These are phyloP conservation scores for Colletotrichum chlorophyti DNA, from an alignment of 2,329 filamentous ascomycete species.

Conservation along the genomic window DNA sequence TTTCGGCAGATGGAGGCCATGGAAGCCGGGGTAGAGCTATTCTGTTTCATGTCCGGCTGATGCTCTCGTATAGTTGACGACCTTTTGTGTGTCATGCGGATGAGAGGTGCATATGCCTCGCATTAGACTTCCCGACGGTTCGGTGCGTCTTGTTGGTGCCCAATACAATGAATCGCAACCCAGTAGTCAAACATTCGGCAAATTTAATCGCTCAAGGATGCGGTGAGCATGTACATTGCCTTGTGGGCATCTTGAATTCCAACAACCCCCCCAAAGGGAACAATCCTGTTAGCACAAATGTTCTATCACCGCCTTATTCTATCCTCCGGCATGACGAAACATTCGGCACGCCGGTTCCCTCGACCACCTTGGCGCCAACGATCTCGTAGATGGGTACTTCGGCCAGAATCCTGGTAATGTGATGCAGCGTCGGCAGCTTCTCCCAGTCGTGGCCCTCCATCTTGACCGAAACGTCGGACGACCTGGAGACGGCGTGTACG, in stretches of 20 bases:
- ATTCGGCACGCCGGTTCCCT: constrained; percentile 60
- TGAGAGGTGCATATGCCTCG: too few relatives aligned
- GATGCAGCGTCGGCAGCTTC: constrained; percentile 65
- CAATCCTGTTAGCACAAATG: neutral
- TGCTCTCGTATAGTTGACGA: too few relatives aligned
- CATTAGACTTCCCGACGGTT: too few relatives aligned
- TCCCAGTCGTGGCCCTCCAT: constrained; percentile 60
- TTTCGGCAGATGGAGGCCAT: neutral
- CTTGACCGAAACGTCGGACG: constrained; percentile 49
- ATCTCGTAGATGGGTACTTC: constrained; percentile 65
- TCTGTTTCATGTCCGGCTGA: neutral
- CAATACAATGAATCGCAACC: too few relatives aligned
- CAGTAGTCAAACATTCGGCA: too few relatives aligned
- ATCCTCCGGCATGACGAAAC: constrained; percentile 36
- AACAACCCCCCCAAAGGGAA: neutral
- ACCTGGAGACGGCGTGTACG: constrained; percentile 40
- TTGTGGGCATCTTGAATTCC: too few relatives aligned
- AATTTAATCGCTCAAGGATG: too few relatives aligned
- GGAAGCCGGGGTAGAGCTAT: neutral
- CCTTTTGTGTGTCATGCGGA: too few relatives aligned
- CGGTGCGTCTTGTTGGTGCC: too few relatives aligned
- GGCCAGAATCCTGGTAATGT: constrained; percentile 57
- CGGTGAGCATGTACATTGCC: too few relatives aligned
- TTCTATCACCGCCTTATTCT: constrained; percentile 5
- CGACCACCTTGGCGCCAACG: constrained; percentile 60